These are phyloP conservation scores for Penicillium daleae DNA, from an alignment of 495 filamentous ascomycete species.

Conservation along the genomic window DNA sequence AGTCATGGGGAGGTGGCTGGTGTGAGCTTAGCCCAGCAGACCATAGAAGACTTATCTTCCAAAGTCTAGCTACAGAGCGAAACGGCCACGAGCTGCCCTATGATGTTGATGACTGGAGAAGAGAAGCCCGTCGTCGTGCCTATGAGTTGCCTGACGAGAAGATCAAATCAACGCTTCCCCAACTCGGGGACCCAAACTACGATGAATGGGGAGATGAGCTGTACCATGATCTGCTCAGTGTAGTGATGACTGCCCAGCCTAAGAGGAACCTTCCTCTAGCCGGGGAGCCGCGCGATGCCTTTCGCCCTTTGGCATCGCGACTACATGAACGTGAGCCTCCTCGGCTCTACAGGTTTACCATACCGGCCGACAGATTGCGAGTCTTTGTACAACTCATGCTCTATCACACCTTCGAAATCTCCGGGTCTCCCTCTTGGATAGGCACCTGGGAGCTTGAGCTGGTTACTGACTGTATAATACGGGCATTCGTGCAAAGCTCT, in stretches of 20 bases:
- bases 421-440: neutral
- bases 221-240: neutral
- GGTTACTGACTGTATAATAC: neutral
- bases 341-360: neutral
- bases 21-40: neutral
- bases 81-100: neutral
- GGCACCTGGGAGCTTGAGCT: neutral
- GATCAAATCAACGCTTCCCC: neutral
- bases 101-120: neutral
- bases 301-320: neutral
- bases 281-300: neutral
- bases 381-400: neutral
- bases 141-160: neutral
- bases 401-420: neutral
- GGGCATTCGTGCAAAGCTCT: conserved; percentile 1
- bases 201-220: neutral
- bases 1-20: neutral
- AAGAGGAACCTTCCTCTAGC: neutral
- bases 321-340: neutral
- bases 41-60: neutral
- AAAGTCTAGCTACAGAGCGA: neutral
- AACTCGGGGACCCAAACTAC: neutral
- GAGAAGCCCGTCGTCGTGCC: neutral
- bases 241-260: neutral
- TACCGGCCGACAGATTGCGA: neutral